Evolutionary conservation across 768 basidiomycete genomes (phyloP).

Genomic region (Panaeolus papilionaceus): DNA sequence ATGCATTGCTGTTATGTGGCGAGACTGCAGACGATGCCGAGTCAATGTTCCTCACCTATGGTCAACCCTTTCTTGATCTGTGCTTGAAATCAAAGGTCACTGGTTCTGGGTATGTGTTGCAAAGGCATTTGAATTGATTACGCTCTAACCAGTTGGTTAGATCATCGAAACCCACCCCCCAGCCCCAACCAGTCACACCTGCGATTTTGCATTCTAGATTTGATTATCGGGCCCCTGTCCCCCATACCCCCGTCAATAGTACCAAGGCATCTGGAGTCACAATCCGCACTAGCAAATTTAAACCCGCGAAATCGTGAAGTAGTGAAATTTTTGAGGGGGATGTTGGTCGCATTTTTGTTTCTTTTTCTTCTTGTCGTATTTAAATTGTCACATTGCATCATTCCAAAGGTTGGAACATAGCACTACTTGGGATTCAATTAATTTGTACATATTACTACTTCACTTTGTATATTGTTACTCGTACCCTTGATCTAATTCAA

Average conservation of each 20-base stretch:
- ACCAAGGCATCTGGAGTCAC: neutral
- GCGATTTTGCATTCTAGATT: slow-evolving; percentile 37
- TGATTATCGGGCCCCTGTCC: slow-evolving; percentile 33
- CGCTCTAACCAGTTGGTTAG: neutral
- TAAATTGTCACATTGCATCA: neutral
- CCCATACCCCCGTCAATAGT: neutral
- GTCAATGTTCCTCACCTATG: slow-evolving; percentile 38
- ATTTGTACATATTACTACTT: slow-evolving; percentile 12
- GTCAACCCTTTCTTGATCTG: slow-evolving; percentile 43
- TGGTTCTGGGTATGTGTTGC: slow-evolving; percentile 14
- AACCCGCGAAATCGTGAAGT: slow-evolving; percentile 27
- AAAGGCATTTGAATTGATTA: too few relatives aligned
- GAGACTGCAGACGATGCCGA: slow-evolving; percentile 44
- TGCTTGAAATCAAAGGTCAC: slow-evolving; percentile 39
- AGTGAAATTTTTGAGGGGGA: neutral
- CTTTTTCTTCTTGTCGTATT: slow-evolving; percentile 9
- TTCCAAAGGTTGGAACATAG: neutral
- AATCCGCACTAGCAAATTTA: slow-evolving; percentile 31
- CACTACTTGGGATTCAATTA: slow-evolving; percentile 8
- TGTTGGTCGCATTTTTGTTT: slow-evolving; percentile 16
- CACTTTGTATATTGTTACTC: slow-evolving; percentile 3
- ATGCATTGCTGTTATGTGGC: slow-evolving; percentile 45
- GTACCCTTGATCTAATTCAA: slow-evolving; percentile 13
- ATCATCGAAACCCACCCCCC: slow-evolving; percentile 12
- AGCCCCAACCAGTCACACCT: slow-evolving; percentile 26